Evolutionary conservation across 371 early-diverging fungal species (phyloP), one percentile per base, ranked within the genome.

Genomic region (Mucor indicus): DNA sequence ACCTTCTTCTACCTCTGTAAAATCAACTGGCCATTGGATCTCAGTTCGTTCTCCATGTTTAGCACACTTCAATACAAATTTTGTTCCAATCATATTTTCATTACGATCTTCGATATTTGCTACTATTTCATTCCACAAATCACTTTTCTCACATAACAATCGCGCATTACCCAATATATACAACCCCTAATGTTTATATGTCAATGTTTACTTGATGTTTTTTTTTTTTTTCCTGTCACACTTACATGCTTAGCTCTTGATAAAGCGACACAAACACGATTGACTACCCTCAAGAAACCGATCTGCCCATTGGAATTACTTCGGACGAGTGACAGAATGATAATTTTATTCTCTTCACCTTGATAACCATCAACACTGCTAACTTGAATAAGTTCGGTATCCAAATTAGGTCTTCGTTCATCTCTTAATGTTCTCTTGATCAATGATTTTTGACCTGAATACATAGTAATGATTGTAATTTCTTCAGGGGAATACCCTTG

Each of bases 281-380:
- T 85, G 17, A 67, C 70, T 2, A 83, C 80, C 50, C 77, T 82
- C 29, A 90, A 60, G 67, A 93, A 93, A 25, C 93, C 93, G 58
- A 89, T 88, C 20, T 69, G 69, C 1, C 72, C 74, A 41, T 46
- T 50, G 1, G 56, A 38, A 44, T 81, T 82, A 41, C 83, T 84
- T 33, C 89, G 70, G 25, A 86, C 88, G 20, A 87, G 49, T 2
- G 87, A 84, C 23, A 90, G 38, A 22, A 90, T 79, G 46, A 89
- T 85, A 27, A 89, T 81, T 30, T 89, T 87, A 48, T 79, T 79
- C 56, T 86, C 85, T 48, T 84, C 83, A 35, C 91, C 91, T 60
- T 92, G 89, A 47, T 84, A 92, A 5, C 87, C 86, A 62, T 89
- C 90, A 4, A 91, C 86, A 35, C 90, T 89, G 16, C 80, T 75